phyloP scores from a whole-genome alignment of 106 monocot species.

The Agapanthus africanus region DNA sequence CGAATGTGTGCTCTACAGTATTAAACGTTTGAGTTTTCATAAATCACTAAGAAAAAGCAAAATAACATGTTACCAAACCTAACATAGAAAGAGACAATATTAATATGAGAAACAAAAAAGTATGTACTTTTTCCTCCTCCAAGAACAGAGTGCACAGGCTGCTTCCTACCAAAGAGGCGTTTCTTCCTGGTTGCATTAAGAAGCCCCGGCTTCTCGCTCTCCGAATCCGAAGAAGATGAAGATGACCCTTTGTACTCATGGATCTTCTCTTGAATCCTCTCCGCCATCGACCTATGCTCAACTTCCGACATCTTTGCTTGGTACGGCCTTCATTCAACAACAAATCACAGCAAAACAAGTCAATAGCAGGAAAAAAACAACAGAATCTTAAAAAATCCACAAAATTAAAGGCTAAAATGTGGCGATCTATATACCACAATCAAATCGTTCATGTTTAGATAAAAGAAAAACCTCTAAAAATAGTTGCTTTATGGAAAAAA shows the following conservation, averaged over 20 bases:
- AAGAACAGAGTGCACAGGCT: slow-evolving; percentile 45
- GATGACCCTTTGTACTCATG: slow-evolving; percentile 42
- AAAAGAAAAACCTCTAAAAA: not conserved
- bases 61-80: too few relatives aligned
- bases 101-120: too few relatives aligned
- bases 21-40: too few relatives aligned
- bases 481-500: not conserved
- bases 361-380: not conserved
- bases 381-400: not conserved
- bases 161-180: slow-evolving; percentile 52
- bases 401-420: not conserved
- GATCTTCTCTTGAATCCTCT: slow-evolving; percentile 46
- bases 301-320: slow-evolving; percentile 36
- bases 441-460: not conserved
- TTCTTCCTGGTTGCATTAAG: slow-evolving; percentile 23
- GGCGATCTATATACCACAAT: too few relatives aligned
- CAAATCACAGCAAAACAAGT: not conserved
- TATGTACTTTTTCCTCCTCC: slow-evolving; percentile 69
- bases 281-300: slow-evolving; percentile 22
- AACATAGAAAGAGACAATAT: too few relatives aligned
- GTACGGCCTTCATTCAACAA: not conserved
- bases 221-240: slow-evolving; percentile 61
- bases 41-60: too few relatives aligned
- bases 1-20: too few relatives aligned
- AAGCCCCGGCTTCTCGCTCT: slow-evolving; percentile 21